Evolutionary conservation across 371 early-diverging fungal species (phyloP).

Genomic region (Zychaea mexicana): DNA sequence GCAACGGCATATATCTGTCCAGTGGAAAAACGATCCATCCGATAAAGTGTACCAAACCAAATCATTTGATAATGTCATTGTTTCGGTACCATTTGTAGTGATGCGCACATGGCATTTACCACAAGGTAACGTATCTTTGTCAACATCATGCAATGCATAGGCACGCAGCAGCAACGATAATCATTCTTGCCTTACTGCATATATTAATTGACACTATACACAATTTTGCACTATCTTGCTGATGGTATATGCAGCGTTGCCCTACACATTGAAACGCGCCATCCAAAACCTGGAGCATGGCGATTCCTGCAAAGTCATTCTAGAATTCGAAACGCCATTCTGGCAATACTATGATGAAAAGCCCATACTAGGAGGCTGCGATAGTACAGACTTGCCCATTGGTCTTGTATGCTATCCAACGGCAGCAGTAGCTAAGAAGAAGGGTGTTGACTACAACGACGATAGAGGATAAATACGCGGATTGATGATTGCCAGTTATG

Average conservation of each 20-base stretch:
- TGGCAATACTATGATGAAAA: conserved; percentile 34
- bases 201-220: not conserved
- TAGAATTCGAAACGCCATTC: conserved; percentile 35
- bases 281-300: conserved; percentile 25
- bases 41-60: conserved; percentile 22
- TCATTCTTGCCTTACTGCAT: no score
- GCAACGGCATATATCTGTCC: conserved; percentile 18
- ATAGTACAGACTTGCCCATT: conserved; percentile 28
- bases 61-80: conserved; percentile 35
- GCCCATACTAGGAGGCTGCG: conserved; percentile 35
- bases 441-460: conserved; percentile 13
- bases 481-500: conserved; percentile 37
- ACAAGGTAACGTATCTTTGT: conserved; percentile 8
- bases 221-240: no score
- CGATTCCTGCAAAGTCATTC: conserved; percentile 29
- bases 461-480: conserved; percentile 29
- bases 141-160: no score
- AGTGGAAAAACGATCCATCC: conserved; percentile 28
- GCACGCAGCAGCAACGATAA: no score
- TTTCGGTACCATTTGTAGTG: conserved; percentile 31
- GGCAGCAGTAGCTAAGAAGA: not conserved
- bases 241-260: conserved; percentile 18
- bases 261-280: conserved; percentile 24
- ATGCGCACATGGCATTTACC: conserved; percentile 40
- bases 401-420: conserved; percentile 29